Conservation (phyloP, 148 eudicot genomes). For the Rhododendron mucronatum region DNA sequence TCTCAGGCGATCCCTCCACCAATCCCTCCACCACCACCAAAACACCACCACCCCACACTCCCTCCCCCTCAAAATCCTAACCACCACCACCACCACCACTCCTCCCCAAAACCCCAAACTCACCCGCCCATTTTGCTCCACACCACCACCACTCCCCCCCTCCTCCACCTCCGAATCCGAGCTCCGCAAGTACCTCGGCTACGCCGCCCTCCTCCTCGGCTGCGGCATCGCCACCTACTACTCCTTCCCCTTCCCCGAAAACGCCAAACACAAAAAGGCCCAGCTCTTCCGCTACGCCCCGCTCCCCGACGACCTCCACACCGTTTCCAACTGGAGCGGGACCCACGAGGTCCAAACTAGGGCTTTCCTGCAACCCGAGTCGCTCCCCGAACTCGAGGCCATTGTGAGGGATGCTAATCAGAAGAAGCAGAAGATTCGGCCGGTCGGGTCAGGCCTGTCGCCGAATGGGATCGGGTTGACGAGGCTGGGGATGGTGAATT, state of each 20-base stretch:
- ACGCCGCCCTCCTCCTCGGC: conserved; percentile 55
- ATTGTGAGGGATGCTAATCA: conserved; percentile 42
- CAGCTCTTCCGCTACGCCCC: conserved; percentile 86
- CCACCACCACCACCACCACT: not conserved
- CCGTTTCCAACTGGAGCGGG: conserved; percentile 82
- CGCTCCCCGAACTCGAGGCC: conserved; percentile 38
- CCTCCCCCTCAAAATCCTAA: conserved; percentile 11
- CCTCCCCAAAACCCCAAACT: conserved; percentile 3
- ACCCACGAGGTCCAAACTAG: conserved; percentile 84
- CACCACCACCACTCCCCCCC: conserved; percentile 20
- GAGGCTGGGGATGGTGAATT: conserved; percentile 81
- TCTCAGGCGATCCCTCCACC: conserved; percentile 48
- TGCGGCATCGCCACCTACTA: conserved; percentile 81
- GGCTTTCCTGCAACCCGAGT: conserved; percentile 66
- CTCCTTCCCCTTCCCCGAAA: conserved; percentile 82
- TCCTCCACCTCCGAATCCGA: conserved; percentile 49
- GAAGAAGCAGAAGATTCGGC: conserved; percentile 62
- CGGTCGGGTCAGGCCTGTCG: conserved; percentile 78
- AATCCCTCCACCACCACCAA: conserved; percentile 31
- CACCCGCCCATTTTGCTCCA: conserved; percentile 29
- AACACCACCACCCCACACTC: conserved; percentile 7
- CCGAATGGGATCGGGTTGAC: conserved; percentile 95
- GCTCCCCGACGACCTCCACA: conserved; percentile 77
- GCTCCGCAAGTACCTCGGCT: conserved; percentile 75
- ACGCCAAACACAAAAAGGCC: conserved; percentile 82